Evolutionary conservation across 176 grass and related monocot species (phyloP).

Genomic region (Microstegium vimineum): DNA sequence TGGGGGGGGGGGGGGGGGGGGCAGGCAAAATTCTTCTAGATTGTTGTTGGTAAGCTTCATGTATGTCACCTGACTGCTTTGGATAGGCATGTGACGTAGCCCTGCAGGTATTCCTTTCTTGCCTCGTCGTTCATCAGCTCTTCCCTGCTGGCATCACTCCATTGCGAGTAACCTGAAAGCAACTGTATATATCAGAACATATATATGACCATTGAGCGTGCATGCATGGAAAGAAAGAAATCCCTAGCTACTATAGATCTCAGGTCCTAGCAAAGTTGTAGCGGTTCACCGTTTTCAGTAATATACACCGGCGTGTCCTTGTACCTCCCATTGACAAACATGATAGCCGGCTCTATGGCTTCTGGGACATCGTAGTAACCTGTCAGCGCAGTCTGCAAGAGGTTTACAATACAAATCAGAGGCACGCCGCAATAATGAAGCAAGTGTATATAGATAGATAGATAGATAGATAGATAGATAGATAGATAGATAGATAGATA

Average conservation of each 20-base stretch:
- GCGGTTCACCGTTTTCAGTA: constrained; percentile 69
- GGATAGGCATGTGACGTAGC: constrained; percentile 39
- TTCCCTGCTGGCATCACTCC: neutral
- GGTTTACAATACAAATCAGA: neutral
- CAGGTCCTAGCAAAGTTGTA: too few relatives aligned
- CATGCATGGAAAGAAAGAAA: neutral
- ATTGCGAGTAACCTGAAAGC: constrained; percentile 42
- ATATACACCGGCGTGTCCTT: constrained; percentile 44
- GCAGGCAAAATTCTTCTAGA: neutral
- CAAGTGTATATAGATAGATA: neutral
- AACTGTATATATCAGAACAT: neutral
- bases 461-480: too few relatives aligned
- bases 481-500: too few relatives aligned
- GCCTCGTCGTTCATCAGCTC: constrained; percentile 29
- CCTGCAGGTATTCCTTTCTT: constrained; percentile 40
- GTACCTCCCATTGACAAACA: constrained; percentile 53
- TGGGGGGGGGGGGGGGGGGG: too few relatives aligned
- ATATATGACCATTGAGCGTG: neutral
- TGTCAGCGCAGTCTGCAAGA: constrained; percentile 38
- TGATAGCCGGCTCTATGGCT: constrained; percentile 36
- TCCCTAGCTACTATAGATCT: too few relatives aligned
- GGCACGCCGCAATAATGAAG: neutral
- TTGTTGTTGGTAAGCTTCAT: neutral
- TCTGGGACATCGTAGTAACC: constrained; percentile 37
- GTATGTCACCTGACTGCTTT: constrained; percentile 45